These are phyloP conservation scores for Chrysanthemum seticuspe DNA, from an alignment of 129 eudicot genomes.

Conservation along the genomic window DNA sequence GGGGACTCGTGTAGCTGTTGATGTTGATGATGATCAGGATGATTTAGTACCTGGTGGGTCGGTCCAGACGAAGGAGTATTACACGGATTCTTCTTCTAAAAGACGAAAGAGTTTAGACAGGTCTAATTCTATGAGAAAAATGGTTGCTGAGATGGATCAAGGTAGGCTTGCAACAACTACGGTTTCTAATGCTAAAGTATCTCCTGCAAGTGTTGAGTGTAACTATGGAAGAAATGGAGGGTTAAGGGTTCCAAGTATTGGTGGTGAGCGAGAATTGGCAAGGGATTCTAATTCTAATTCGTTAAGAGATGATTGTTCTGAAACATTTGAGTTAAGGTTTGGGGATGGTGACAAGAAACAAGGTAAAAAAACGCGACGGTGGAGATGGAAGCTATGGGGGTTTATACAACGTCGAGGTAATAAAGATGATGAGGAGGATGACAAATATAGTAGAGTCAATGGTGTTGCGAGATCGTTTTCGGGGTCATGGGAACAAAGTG, in stretches of 20 bases:
- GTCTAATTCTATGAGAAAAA: slow-evolving; percentile 81
- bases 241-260: slow-evolving; percentile 34
- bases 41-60: slow-evolving; percentile 75
- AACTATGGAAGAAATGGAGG: slow-evolving; percentile 35
- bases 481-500: slow-evolving; percentile 75
- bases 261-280: slow-evolving; percentile 46
- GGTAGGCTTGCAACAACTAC: background rate
- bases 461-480: slow-evolving; percentile 84
- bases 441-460: slow-evolving; percentile 48
- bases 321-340: slow-evolving; percentile 63
- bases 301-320: slow-evolving; percentile 73
- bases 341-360: slow-evolving; percentile 60
- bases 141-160: slow-evolving; percentile 86
- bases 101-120: slow-evolving; percentile 89
- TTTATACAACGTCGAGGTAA: slow-evolving; percentile 55
- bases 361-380: slow-evolving; percentile 55
- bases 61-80: slow-evolving; percentile 80
- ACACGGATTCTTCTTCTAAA: slow-evolving; percentile 78
- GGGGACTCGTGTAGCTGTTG: no score
- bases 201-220: slow-evolving; percentile 56
- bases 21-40: slow-evolving; percentile 15
- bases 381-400: slow-evolving; percentile 93
- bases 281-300: slow-evolving; percentile 68
- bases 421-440: slow-evolving; percentile 57
- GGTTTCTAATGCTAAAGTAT: slow-evolving; percentile 59